Evolutionary conservation across 768 basidiomycete species (phyloP).

Genomic region (Dentipellis fragilis): DNA sequence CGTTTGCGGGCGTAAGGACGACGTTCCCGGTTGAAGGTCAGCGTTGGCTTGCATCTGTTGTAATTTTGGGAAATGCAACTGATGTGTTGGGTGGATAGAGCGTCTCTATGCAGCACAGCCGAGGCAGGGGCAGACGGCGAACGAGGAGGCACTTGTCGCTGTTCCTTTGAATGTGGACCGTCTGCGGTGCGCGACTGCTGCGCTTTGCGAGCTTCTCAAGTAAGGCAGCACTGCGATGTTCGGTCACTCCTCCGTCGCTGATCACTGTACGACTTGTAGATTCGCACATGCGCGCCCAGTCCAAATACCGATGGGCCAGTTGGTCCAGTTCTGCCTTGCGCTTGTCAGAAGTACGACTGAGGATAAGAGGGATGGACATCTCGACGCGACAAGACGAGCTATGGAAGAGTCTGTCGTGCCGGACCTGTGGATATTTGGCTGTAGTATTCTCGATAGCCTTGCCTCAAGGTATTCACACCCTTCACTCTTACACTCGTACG

Average conservation of each 20-base stretch:
- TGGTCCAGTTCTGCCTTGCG: conserved; percentile 42
- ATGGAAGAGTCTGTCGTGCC: conserved; percentile 48
- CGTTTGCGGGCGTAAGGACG: conserved; percentile 47
- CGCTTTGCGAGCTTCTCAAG: conserved; percentile 49
- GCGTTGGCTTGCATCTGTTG: conserved; percentile 4
- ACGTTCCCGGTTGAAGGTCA: conserved; percentile 45
- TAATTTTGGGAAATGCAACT: background rate
- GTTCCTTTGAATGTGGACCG: conserved; percentile 54
- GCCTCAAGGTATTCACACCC: conserved; percentile 34
- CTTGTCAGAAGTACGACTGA: conserved; percentile 37
- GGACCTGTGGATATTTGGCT: conserved; percentile 42
- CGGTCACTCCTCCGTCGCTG: background rate
- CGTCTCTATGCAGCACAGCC: conserved; percentile 12
- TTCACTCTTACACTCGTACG: background rate
- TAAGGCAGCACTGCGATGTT: conserved; percentile 17
- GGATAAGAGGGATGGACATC: conserved; percentile 39
- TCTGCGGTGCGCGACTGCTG: conserved; percentile 40
- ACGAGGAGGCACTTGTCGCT: conserved; percentile 36
- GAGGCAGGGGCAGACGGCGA: conserved; percentile 9
- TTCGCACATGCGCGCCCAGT: conserved; percentile 51
- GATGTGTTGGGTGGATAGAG: background rate
- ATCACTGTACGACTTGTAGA: conserved; percentile 27
- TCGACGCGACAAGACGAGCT: conserved; percentile 39
- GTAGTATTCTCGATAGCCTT: conserved; percentile 38
- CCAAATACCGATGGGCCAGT: conserved; percentile 53